Evolutionary conservation across 495 filamentous ascomycete genomes (phyloP), one percentile per base, ranked within the genome.

Genomic region (Aspergillus kassunensis): DNA sequence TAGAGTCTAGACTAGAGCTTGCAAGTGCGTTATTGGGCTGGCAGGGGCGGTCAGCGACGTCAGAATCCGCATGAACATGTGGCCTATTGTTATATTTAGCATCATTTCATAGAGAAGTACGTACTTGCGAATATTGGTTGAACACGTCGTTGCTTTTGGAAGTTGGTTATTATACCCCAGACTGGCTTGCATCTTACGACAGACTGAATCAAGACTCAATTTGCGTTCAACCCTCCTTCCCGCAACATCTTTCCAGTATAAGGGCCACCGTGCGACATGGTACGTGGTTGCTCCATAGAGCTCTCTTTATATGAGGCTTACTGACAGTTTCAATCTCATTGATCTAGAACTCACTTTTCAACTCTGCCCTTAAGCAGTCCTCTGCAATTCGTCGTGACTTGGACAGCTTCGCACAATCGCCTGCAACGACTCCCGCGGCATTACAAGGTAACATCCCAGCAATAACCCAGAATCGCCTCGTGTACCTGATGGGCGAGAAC

Each of bases 341-440:
- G 19, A 5, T 21, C 8, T 30, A 85, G 92, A 96, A 96, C 68
- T 89, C 89, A 13, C 81, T 92, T 54, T 97, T 96, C 81, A 97
- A 97, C 70, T 92, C 90, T 15, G 92, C 93, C 25, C 81, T 96
- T 24, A 95, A 95, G 72, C 92, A 97, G 75, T 88, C 86, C 39
- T 90, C 88, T 49, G 79, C 89, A 6, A 86, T 96, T 63, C 89
- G 90, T 57, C 84, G 83, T 54, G 90, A 96, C 68, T 84, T 97
- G 44, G 82, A 88, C 57, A 72, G 71, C 58, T 88, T 95, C 58
- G 69, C 86, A 43, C 79, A 84, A 55, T 77, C 81, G 10, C 79
- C 81, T 10, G 63, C 74, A 20, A 80, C 76, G 48, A 78, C 86
- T 10, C 81, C 82, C 4, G 70, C 83, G 24, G 85, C 86, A 8